These are phyloP conservation scores for Calonectria henricotiae DNA, from an alignment of 2,329 filamentous ascomycete genomes.

Conservation along the genomic window DNA sequence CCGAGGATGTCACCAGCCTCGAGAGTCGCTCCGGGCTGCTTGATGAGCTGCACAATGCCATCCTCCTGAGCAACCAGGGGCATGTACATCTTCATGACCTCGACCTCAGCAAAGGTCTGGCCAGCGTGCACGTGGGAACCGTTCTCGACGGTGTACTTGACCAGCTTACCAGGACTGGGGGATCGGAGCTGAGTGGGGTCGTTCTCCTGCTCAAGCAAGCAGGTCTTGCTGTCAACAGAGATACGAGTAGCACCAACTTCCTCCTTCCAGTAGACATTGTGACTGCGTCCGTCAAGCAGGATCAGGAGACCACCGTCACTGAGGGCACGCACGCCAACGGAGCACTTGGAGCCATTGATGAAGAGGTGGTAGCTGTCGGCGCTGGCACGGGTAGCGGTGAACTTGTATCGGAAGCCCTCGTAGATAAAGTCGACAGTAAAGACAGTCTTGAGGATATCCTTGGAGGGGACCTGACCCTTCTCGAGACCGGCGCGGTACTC, in stretches of 20 bases:
- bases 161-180: constrained; percentile 95
- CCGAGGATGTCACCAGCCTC: constrained; percentile 99
- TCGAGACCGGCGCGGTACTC: constrained; percentile 93
- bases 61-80: constrained; percentile 95
- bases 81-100: constrained; percentile 99
- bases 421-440: constrained; percentile 99
- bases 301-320: constrained; percentile 95
- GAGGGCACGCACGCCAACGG: constrained; percentile 91
- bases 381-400: constrained; percentile 94
- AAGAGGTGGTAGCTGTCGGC: constrained; percentile 96
- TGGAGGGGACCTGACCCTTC: constrained; percentile 97
- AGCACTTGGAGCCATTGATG: constrained; percentile 98
- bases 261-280: constrained; percentile 99
- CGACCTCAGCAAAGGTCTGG: constrained; percentile 95
- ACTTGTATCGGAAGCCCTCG: constrained; percentile 96
- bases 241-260: constrained; percentile 96
- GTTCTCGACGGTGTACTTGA: constrained; percentile 98
- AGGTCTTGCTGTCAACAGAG: constrained; percentile 98
- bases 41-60: constrained; percentile 97
- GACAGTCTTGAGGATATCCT: constrained; percentile 97
- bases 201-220: constrained; percentile 97
- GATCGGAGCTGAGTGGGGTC: constrained; percentile 97
- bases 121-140: constrained; percentile 94
- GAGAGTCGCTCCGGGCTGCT: constrained; percentile 97
- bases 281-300: constrained; percentile 90